Conservation (phyloP, 1,139 yeast species). For the Yamadazyma kanchanaburiensis region DNA sequence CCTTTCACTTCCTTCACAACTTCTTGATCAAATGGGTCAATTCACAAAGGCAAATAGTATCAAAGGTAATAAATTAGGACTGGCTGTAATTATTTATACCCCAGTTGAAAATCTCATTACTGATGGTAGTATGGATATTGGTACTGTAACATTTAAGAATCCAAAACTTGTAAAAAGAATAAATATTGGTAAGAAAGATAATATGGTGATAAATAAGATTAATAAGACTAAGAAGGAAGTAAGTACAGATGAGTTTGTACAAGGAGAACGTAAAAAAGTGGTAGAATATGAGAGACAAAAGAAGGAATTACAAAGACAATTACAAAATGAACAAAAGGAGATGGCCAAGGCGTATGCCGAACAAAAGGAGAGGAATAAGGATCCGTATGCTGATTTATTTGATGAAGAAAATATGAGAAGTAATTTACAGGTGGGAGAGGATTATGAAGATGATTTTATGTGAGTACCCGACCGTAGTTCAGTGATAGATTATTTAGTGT, state of each 20-base stretch:
- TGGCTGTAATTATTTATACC: conserved; percentile 68
- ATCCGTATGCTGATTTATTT: conserved; percentile 60
- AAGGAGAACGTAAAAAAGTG: conserved; percentile 39
- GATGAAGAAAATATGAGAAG: conserved; percentile 46
- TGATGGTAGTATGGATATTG: conserved; percentile 76
- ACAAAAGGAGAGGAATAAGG: conserved; percentile 31
- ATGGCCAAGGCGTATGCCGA: conserved; percentile 20
- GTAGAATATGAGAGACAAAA: conserved; percentile 33
- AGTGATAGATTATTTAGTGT: no score
- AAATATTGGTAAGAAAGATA: conserved; percentile 57
- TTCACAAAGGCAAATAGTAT: conserved; percentile 79
- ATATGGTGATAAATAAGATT: conserved; percentile 60
- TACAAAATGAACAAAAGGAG: conserved; percentile 23
- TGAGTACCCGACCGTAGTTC: no score
- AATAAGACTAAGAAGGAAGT: conserved; percentile 58
- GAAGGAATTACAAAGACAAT: conserved; percentile 28
- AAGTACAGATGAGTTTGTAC: conserved; percentile 49
- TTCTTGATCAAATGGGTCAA: conserved; percentile 65
- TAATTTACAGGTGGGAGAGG: conserved; percentile 54
- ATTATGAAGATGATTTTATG: conserved; percentile 72
- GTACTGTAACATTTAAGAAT: conserved; percentile 73
- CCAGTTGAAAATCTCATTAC: conserved; percentile 74
- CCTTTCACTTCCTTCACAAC: conserved; percentile 45
- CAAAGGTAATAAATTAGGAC: conserved; percentile 70
- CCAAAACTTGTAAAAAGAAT: conserved; percentile 51